Base-by-base conservation (phyloP, 352 stramenopile genomes). In the Phytophthora tubulina region DNA sequence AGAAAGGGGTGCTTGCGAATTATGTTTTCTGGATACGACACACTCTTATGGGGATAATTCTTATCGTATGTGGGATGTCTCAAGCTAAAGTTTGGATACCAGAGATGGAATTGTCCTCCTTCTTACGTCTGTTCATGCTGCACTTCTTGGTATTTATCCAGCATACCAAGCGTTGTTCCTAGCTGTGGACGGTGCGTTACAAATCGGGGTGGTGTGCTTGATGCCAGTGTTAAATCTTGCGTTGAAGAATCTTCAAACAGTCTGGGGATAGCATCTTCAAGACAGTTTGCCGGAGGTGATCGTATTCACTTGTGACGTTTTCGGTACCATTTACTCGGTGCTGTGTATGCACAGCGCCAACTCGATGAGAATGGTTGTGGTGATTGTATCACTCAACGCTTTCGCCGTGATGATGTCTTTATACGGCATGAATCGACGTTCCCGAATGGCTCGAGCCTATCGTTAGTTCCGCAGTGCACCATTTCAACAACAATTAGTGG, bases 241-340 rank as follows among this genome's bases (percentile, higher is more conserved):
- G 1, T 48, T 83, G 35, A 84, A 81, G 42, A 74, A 75, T 27
- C 30, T 77, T 3, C 45, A 78, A 31, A 72, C 65, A 10, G 45
- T 35, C 7, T 70, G 68, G 41, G 75, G 75, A 7, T 64, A 49
- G 2, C 66, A 81, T 15, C 35, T 64, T 10, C 33, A 76, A 53
- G 45, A 76, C 27, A 52, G 51, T 42, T 39, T 79, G 2, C 72
- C 73, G 0, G 76, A 76, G 31, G 71, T 66, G 13, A 52, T 79
- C 33, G 72, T 76, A 3, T 78, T 81, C 30, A 73, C 56, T 0
- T 46, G 72, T 21, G 73, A 81, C 4, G 46, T 76, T 14, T 84
- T 84, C 48, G 73, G 67, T 35, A 49, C 76, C 1, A 67, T 84
- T 33, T 84, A 81, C 36, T 75, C 59, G 14, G 38, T 78, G 2